Percentiles rank a stretch among this genome's conserved stretches.
These are phyloP conservation scores for Paramecium pentaurelia DNA, from an alignment of 73 alveolate genomes.

Conservation along the genomic window DNA sequence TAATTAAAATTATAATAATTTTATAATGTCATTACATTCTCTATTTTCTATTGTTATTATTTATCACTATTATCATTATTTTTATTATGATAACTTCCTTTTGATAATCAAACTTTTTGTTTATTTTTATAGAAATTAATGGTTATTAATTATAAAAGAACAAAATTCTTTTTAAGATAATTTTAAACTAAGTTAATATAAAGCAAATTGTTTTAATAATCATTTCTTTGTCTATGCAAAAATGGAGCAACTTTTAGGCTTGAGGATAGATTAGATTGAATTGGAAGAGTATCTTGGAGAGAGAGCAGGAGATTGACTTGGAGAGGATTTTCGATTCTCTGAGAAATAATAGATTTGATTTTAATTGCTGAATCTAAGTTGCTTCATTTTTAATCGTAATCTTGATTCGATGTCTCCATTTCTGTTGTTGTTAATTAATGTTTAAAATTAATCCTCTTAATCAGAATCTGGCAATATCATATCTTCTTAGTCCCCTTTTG, in stretches of 20 bases:
- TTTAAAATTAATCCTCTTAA: background rate
- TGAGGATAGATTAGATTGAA: background rate
- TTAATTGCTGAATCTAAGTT: background rate
- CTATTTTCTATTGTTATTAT: too few relatives aligned
- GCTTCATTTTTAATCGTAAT: background rate
- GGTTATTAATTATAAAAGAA: background rate
- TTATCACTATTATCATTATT: too few relatives aligned
- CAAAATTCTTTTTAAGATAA: background rate
- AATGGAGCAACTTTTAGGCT: background rate
- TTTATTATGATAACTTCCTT: background rate
- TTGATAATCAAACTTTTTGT: background rate
- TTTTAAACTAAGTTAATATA: background rate
- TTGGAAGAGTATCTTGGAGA: background rate
- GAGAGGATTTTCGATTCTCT: background rate
- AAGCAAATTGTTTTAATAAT: background rate
- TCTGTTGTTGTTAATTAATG: background rate
- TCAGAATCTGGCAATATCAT: background rate
- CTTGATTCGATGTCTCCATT: background rate
- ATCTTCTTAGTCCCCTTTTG: background rate
- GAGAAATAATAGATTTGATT: background rate
- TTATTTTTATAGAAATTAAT: background rate
- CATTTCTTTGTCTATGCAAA: background rate
- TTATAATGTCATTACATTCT: too few relatives aligned
- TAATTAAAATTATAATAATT: background rate
- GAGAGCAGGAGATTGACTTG: background rate